Base-by-base conservation (phyloP, 495 filamentous ascomycete genomes). In the Choiromyces venosus region DNA sequence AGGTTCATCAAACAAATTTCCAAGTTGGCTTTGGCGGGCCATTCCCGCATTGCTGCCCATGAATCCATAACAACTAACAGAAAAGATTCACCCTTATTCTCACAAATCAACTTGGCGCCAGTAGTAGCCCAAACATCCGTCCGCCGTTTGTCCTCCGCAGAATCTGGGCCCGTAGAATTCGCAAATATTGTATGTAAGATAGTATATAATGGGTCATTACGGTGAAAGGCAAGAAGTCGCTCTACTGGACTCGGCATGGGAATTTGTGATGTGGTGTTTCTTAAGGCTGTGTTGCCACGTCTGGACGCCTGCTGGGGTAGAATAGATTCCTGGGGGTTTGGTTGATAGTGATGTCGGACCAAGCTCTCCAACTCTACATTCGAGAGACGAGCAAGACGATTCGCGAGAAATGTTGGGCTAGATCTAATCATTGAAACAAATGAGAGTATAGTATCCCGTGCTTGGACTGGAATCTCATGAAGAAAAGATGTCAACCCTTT, bases 1-100 rank as follows among this genome's bases (percentile, higher is more conserved):
- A 94, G 91, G 80, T 93, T 90, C 92, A 96, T 94, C 7, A 99
- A 87, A 80, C 93, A 97, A 79, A 92, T 89, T 84, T 97, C 94
- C 85, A 99, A 90, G 76, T 92, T 93, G 75, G 89, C 88, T 74
- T 89, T 92, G 71, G 92, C 91, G 72, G 91, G 90, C 95, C 95
- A 98, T 80, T 93, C 90, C 80, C 91, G 89, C 85, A 92, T 91
- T 44, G 88, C 87, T 69, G 93, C 88, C 91, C 92, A 98, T 70
- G 91, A 88, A 82, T 94, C 93, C 44, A 98, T 87, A 21, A 92
- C 87, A 66, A 86, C 86, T 68, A 88, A 87, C 66, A 92, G 85
- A 68, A 93, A 89, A 66, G 89, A 88, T 67, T 92, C 90, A 5
- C 82, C 82, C 74, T 86, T 88, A 40, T 80, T 82, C 75, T 87